Percentiles rank a stretch among this genome's conserved stretches.
Evolutionary conservation across 2,329 filamentous ascomycete genomes (phyloP).

Genomic region (Hawksworthiomyces lignivorus): DNA sequence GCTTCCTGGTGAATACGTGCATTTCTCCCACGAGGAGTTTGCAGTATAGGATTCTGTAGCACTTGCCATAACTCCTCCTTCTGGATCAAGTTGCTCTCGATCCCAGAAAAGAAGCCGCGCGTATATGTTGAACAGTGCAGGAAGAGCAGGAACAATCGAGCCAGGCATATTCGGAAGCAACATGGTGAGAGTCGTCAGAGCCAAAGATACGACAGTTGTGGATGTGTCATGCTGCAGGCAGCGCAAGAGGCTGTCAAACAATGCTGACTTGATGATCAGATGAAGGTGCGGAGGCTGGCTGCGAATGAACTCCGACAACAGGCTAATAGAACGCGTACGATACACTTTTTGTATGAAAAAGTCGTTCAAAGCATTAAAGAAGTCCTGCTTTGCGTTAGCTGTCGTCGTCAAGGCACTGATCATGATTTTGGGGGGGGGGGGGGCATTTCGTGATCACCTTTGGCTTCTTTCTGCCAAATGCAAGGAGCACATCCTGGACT

Average conservation of each 20-base stretch:
- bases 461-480: constrained; percentile 61
- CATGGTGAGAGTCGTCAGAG: constrained; percentile 71
- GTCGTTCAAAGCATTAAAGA: constrained; percentile 57
- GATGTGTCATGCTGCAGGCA: constrained; percentile 73
- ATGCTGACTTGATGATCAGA: constrained; percentile 60
- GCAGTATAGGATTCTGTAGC: no score
- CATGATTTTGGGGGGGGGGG: no score
- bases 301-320: constrained; percentile 66
- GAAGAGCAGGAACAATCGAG: constrained; percentile 59
- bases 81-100: constrained; percentile 36
- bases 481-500: constrained; percentile 44
- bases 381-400: no score
- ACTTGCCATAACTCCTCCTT: no score
- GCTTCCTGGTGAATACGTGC: constrained; percentile 51
- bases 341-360: constrained; percentile 58
- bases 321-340: constrained; percentile 55
- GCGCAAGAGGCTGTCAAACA: constrained; percentile 64
- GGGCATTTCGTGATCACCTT: no score
- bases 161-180: constrained; percentile 73
- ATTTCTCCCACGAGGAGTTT: constrained; percentile 54
- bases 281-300: constrained; percentile 74
- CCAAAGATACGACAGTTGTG: constrained; percentile 66
- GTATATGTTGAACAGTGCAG: constrained; percentile 74
- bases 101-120: constrained; percentile 76
- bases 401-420: no score